These are phyloP conservation scores for Xylariaceae sp. DNA, from an alignment of 2,329 filamentous ascomycete genomes.

Conservation along the genomic window DNA sequence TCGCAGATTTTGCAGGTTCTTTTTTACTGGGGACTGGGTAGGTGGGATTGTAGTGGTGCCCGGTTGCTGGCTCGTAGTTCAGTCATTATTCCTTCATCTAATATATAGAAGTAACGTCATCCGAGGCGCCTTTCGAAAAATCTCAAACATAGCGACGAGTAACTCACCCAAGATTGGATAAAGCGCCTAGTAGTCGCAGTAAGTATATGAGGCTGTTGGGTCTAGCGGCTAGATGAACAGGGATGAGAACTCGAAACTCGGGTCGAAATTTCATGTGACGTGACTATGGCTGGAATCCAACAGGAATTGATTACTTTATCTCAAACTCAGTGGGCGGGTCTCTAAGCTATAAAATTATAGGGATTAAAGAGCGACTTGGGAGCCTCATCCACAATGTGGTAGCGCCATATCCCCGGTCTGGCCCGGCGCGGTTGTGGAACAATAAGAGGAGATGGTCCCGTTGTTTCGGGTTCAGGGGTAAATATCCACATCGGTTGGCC, in stretches of 20 bases:
- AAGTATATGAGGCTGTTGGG: neutral
- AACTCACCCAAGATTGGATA: neutral
- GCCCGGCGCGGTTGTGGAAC: slow-evolving; percentile 12
- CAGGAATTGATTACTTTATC: neutral
- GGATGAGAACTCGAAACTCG: slow-evolving; percentile 9
- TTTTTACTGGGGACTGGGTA: no score
- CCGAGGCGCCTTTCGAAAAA: neutral
- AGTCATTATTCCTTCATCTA: neutral
- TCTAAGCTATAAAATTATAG: slow-evolving; percentile 11
- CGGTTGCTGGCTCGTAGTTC: neutral
- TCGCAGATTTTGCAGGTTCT: neutral
- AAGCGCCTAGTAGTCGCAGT: neutral
- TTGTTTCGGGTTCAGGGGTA: slow-evolving; percentile 19
- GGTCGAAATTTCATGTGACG: slow-evolving; percentile 14
- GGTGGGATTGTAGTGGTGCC: slow-evolving; percentile 6
- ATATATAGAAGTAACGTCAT: neutral
- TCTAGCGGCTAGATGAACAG: neutral
- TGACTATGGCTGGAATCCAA: no score
- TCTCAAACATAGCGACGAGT: neutral
- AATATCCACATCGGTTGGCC: slow-evolving; percentile 8
- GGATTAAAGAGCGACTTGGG: neutral
- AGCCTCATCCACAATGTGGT: slow-evolving; percentile 10
- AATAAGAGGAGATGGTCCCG: slow-evolving; percentile 15
- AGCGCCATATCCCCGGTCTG: no score
- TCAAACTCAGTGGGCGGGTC: neutral